phyloP scores from a whole-genome alignment of 163 green algal genomes.

The Scenedesmus sp. region DNA sequence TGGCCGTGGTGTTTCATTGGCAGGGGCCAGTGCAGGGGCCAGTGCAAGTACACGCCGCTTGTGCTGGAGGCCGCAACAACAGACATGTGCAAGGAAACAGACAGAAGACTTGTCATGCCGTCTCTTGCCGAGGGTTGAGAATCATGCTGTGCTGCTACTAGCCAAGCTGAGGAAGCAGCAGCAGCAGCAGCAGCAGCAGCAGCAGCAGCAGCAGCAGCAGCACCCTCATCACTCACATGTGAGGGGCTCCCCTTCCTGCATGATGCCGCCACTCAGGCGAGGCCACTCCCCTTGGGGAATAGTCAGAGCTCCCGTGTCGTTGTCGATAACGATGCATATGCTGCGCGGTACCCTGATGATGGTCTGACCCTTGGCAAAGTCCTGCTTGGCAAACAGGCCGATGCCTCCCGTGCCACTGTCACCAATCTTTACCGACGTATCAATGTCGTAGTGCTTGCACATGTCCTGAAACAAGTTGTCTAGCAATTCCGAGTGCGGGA shows the following conservation, averaged over 20 bases:
- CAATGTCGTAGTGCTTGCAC: constrained; percentile 3
- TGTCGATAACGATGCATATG: constrained; percentile 45
- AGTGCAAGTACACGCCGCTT: too few relatives aligned
- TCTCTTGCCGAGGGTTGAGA: background rate
- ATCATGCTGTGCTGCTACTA: background rate
- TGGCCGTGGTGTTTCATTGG: too few relatives aligned
- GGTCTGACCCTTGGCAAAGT: constrained; percentile 32
- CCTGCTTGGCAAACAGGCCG: constrained; percentile 9
- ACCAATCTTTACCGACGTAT: background rate
- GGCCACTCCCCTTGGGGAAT: constrained; percentile 26
- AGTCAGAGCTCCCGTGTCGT: constrained; percentile 18
- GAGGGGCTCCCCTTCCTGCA: background rate
- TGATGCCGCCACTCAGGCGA: constrained; percentile 13
- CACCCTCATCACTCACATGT: constrained; percentile 20
- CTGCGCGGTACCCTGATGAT: constrained; percentile 24
- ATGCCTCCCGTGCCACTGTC: constrained; percentile 9
- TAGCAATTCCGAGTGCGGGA: background rate
- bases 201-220: constrained; percentile 15
- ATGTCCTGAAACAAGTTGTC: constrained; percentile 49
- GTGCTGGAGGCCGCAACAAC: too few relatives aligned
- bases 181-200: background rate
- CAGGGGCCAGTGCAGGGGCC: too few relatives aligned
- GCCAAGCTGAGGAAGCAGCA: background rate
- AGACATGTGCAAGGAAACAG: too few relatives aligned
- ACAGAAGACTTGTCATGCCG: background rate